Base-by-base conservation (phyloP, 495 filamentous ascomycete genomes). In the Lophium mytilinum region DNA sequence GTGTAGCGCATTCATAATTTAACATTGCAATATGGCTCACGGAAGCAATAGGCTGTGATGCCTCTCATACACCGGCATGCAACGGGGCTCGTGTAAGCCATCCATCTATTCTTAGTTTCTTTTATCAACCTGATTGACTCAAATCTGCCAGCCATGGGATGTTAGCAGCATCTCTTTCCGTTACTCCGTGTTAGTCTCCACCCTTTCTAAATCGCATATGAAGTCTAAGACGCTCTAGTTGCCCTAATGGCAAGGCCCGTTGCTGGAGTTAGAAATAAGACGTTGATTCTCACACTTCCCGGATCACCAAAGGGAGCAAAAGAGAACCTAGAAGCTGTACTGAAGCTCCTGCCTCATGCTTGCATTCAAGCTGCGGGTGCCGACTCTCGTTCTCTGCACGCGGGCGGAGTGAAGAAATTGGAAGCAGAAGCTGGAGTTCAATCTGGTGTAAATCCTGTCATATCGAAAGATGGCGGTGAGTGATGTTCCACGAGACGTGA, bases 201-300 rank as follows among this genome's bases (percentile, higher is more conserved):
- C 17, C 14, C 17, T 34, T 48, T 34, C 37, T 17, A 18, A 34
- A 18, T 18, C 24, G 18, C 47, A 52, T 18, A 17, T 3, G 36
- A 9, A 40, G 1, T 36, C 61, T 73, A 24, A 70, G 51, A 14
- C 18, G 41, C 6, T 59, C 0, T 24, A 95, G 89, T 97, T 73
- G 94, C 92, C n/a, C 83, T 95, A 74, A 97, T 97, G 93, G 86
- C 93, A 53, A 81, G 93, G 53, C 91, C 93, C 12, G 88, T 96
- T 50, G 94, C 94, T 48, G 93, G 93, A 9, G 85, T 94, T 10
- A 79, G 93, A 34, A 83, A 90, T 58, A 84, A 83, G 58, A 84
- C 90, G 6, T 71, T 99, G 50, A 89, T 99, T 43, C 73, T 96
- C 47, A 97, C 93, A 0, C 76, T 99, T 39, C 93, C 93, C 0